Evolutionary conservation across 805 yeast genomes (phyloP).

Genomic region (Starmera caribaea): DNA sequence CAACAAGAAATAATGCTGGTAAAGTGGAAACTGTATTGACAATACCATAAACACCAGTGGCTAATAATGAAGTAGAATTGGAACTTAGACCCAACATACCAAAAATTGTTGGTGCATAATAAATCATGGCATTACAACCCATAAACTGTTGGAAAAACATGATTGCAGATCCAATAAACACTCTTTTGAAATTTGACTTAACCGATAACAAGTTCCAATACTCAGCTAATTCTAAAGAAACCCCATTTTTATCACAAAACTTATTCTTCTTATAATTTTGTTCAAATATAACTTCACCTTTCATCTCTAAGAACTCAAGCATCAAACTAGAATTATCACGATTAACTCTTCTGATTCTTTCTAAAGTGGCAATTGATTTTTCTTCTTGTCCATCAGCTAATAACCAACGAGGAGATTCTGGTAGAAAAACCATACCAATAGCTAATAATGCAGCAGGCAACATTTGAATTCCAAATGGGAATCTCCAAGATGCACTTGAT

Average conservation of each 20-base stretch:
- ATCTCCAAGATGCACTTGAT: conserved; percentile 27
- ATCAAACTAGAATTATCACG: conserved; percentile 25
- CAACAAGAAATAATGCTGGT: conserved; percentile 19
- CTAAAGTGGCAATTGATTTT: conserved; percentile 24
- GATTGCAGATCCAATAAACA: conserved; percentile 19
- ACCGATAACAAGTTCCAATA: conserved; percentile 1
- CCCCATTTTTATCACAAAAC: conserved; percentile 24
- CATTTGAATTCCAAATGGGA: conserved; percentile 35
- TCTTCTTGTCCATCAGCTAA: conserved; percentile 25
- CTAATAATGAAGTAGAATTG: conserved; percentile 31
- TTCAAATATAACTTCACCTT: conserved; percentile 14
- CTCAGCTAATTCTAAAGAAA: conserved; percentile 23
- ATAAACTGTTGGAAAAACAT: conserved; percentile 30
- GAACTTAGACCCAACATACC: conserved; percentile 36
- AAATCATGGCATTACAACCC: conserved; percentile 38
- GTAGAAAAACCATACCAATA: conserved; percentile 5
- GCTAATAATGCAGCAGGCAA: conserved; percentile 32
- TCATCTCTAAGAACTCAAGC: conserved; percentile 25
- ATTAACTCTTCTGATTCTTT: conserved; percentile 25
- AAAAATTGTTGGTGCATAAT: conserved; percentile 40
- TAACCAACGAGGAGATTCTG: conserved; percentile 13
- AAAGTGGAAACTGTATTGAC: conserved; percentile 11
- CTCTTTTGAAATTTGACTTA: conserved; percentile 4
- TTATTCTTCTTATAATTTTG: conserved; percentile 10
- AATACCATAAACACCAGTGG: conserved; percentile 42